phyloP scores from a whole-genome alignment of 2,329 filamentous ascomycete species.

The Raffaelea arxii region DNA sequence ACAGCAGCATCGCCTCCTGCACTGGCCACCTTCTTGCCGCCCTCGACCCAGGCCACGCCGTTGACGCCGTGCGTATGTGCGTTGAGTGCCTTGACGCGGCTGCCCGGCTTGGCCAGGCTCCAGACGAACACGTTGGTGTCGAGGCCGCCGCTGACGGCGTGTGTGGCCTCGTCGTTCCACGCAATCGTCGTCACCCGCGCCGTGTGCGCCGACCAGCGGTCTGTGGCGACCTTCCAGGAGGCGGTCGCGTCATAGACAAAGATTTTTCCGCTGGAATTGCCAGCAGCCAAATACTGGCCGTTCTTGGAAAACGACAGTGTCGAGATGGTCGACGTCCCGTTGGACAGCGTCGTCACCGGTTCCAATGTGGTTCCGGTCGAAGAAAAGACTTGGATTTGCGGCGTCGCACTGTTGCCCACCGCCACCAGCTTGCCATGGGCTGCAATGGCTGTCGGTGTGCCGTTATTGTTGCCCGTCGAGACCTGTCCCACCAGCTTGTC shows the following conservation, averaged over 20 bases:
- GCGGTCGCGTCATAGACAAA: conserved; percentile 62
- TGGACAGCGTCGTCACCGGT: conserved; percentile 48
- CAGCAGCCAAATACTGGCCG: conserved; percentile 70
- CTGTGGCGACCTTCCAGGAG: conserved; percentile 62
- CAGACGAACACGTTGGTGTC: conserved; percentile 92
- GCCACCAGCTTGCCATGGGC: conserved; percentile 60
- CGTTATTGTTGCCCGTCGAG: conserved; percentile 46
- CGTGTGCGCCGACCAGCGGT: conserved; percentile 56
- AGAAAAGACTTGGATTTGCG: too few species aligned
- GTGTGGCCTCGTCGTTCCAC: conserved; percentile 71
- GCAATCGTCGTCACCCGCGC: conserved; percentile 48
- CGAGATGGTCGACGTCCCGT: conserved; percentile 63
- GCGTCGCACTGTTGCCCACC: conserved; percentile 60
- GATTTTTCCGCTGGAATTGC: conserved; percentile 79
- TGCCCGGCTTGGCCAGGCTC: conserved; percentile 76
- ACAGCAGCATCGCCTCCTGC: conserved; percentile 81
- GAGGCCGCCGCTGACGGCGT: conserved; percentile 73
- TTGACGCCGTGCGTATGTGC: conserved; percentile 95
- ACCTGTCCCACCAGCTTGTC: conserved; percentile 50
- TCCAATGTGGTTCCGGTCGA: conserved; percentile 46
- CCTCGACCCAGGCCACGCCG: conserved; percentile 68
- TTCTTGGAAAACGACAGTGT: conserved; percentile 73
- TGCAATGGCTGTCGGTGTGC: conserved; percentile 61
- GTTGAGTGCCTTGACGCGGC: conserved; percentile 73
- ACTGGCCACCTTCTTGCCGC: conserved; percentile 59